Conservation (phyloP, 2,329 filamentous ascomycete genomes). For the Whalleya microplaca region DNA sequence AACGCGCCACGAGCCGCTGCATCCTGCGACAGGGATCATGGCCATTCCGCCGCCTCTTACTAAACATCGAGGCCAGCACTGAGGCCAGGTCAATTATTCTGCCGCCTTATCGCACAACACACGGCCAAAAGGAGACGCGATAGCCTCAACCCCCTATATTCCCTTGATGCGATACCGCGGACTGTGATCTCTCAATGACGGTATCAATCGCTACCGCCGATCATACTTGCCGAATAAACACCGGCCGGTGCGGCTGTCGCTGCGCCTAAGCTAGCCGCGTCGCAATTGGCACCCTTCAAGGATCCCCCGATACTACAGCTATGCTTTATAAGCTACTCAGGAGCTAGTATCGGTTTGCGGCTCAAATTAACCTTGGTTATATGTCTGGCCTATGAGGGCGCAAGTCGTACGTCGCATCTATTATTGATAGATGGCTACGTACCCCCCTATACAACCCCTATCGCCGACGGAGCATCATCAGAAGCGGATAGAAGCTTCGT, state of each 20-base stretch:
- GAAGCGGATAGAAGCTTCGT: slow-evolving; percentile 4
- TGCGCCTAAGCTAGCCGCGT: neutral
- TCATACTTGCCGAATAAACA: neutral
- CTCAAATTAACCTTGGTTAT: neutral
- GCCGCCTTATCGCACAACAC: neutral
- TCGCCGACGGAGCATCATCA: slow-evolving; percentile 12
- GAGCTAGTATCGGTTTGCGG: neutral
- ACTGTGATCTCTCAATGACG: neutral
- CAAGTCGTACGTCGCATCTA: slow-evolving; percentile 4
- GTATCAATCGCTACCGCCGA: neutral
- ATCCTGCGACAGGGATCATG: neutral
- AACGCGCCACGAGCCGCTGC: neutral
- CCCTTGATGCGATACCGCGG: neutral
- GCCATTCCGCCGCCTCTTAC: neutral
- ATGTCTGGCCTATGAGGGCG: neutral
- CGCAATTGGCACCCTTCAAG: neutral
- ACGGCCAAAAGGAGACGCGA: no score
- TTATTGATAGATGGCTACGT: slow-evolving; percentile 12
- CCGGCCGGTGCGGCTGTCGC: neutral
- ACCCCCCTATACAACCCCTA: slow-evolving; percentile 9
- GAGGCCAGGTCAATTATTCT: neutral
- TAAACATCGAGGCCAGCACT: slow-evolving; percentile 8
- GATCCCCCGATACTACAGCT: neutral
- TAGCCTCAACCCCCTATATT: neutral
- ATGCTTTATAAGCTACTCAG: neutral